phyloP scores from a whole-genome alignment of 352 stramenopile species.

The Globisporangium canariense region DNA sequence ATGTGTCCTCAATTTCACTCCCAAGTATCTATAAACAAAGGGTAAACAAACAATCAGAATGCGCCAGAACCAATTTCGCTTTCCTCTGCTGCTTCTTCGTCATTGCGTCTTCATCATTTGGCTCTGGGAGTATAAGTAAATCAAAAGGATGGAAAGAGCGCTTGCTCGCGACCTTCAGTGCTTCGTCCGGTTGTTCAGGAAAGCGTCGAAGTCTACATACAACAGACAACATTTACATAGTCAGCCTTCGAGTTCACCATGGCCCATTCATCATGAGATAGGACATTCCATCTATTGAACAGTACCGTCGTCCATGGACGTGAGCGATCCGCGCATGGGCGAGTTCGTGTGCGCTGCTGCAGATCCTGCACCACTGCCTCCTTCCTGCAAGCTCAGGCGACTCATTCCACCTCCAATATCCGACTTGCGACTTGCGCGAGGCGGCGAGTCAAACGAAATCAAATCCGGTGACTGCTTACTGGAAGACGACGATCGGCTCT shows the following conservation, averaged over 20 bases:
- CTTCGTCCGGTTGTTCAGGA: constrained; percentile 33
- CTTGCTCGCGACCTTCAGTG: constrained; percentile 6
- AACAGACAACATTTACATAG: neutral
- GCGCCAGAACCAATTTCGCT: neutral
- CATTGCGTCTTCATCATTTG: neutral
- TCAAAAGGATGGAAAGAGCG: constrained; percentile 6
- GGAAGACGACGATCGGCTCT: constrained; percentile 32
- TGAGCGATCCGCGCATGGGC: constrained; percentile 21
- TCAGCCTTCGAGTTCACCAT: neutral
- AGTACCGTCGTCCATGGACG: constrained; percentile 47
- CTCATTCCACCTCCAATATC: constrained; percentile 21
- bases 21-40: neutral
- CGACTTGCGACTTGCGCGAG: constrained; percentile 24
- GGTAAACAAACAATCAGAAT: neutral
- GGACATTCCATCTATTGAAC: neutral
- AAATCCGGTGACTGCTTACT: constrained; percentile 29
- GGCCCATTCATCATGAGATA: neutral
- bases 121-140: constrained; percentile 10
- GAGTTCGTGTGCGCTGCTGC: constrained; percentile 10
- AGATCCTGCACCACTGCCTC: neutral
- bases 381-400: constrained; percentile 31
- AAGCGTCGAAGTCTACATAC: constrained; percentile 44
- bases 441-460: constrained; percentile 63
- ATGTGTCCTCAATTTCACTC: neutral
- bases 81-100: neutral